A percentile compares a stretch with the other conserved stretches of the same genome.
Conservation (phyloP, 164 flowering plant species). For the Aristolochia contorta region DNA sequence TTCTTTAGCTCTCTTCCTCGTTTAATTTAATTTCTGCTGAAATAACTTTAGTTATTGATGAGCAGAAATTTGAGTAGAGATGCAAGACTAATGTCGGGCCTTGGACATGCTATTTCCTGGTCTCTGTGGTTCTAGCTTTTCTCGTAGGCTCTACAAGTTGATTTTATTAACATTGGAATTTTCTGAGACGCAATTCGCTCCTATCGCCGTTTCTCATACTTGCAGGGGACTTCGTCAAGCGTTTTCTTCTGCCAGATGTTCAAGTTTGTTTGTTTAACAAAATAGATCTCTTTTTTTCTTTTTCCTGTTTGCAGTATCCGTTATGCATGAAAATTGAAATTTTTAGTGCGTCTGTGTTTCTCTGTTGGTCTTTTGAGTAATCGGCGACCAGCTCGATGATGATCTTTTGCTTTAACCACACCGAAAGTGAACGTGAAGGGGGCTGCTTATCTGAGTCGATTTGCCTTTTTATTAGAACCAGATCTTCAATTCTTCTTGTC, state of each 20-base stretch:
- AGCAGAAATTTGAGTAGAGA: not conserved
- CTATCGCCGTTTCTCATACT: not conserved
- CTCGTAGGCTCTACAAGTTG: conserved; percentile 5
- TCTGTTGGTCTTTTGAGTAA: not conserved
- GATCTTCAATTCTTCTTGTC: no score
- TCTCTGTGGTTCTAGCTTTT: conserved; percentile 3
- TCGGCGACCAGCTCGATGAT: not conserved
- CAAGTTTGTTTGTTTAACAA: no score
- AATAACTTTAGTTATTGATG: not conserved
- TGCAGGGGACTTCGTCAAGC: no score
- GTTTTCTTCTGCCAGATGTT: no score
- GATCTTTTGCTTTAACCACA: conserved; percentile 5
- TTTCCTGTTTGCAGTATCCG: no score
- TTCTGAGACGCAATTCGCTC: not conserved
- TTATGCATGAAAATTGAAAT: not conserved
- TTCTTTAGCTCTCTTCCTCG: no score
- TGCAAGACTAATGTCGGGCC: not conserved
- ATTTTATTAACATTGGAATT: no score
- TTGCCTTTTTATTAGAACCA: no score
- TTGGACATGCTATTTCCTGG: conserved; percentile 7
- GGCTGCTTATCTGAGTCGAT: no score
- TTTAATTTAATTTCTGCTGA: not conserved
- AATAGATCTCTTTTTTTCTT: no score
- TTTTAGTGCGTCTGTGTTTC: not conserved
- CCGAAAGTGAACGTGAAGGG: not conserved